Evolutionary conservation across 2,329 filamentous ascomycete genomes (phyloP).

Genomic region (Penicillium rolfsii): DNA sequence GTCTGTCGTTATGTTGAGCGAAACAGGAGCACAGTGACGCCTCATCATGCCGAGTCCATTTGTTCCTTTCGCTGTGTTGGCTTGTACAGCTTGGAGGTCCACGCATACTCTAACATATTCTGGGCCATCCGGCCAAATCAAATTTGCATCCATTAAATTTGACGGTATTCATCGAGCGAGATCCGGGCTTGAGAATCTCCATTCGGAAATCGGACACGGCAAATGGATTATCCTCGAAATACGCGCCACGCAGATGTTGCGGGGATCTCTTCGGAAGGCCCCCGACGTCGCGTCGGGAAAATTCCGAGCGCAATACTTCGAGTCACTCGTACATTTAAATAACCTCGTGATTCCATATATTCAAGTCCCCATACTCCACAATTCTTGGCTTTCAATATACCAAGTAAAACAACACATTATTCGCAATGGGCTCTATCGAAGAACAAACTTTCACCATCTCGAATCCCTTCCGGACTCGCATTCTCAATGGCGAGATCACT

Average conservation of each 20-base stretch:
- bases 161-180: not conserved
- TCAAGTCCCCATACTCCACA: not conserved
- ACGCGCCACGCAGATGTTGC: not conserved
- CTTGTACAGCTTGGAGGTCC: not conserved
- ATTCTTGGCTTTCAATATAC: not conserved
- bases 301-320: not conserved
- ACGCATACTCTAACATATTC: not conserved
- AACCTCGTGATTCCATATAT: not conserved
- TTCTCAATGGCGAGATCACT: conserved; percentile 35
- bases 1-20: not conserved
- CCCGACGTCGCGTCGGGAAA: not conserved
- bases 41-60: not conserved
- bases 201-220: not conserved
- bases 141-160: not conserved
- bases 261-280: not conserved
- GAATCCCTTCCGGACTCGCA: conserved; percentile 37
- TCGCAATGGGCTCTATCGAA: conserved; percentile 26
- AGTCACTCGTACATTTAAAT: not conserved
- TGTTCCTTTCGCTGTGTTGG: not conserved
- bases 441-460: conserved; percentile 23
- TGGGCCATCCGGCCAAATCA: not conserved
- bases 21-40: not conserved
- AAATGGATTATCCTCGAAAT: not conserved
- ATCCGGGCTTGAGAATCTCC: not conserved
- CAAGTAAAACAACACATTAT: not conserved